Conservation (phyloP, 2,329 filamentous ascomycete genomes). For the Nothophoma quercina region DNA sequence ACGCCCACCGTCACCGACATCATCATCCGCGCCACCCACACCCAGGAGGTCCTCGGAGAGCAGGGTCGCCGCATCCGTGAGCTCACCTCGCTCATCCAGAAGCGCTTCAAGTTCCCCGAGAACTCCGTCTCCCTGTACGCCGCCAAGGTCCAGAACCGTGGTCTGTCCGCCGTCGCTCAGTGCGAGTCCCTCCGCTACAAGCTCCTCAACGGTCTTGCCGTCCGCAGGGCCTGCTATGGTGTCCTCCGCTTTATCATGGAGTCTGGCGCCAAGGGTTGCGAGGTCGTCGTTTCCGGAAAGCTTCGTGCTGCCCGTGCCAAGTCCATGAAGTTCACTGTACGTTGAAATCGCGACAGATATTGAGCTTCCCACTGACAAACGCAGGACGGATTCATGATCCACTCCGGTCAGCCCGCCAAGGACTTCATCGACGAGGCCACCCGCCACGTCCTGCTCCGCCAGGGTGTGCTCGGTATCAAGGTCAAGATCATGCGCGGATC, state of each 20-base stretch:
- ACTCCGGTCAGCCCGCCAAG: constrained; percentile 99
- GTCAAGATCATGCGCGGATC: constrained; percentile 99
- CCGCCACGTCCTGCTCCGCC: constrained; percentile 98
- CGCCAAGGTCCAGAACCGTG: constrained; percentile 99
- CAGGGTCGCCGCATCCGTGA: constrained; percentile 99
- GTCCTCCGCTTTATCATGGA: constrained; percentile 99
- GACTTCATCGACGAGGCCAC: constrained; percentile 99
- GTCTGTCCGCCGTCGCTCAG: constrained; percentile 99
- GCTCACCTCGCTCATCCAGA: constrained; percentile 99
- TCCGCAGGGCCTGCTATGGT: constrained; percentile 99
- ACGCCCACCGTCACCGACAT: constrained; percentile 99
- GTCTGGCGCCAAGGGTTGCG: constrained; percentile 98
- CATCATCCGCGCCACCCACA: constrained; percentile 99
- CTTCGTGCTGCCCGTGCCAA: constrained; percentile 98
- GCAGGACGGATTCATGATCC: constrained; percentile 99
- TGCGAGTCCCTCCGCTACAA: constrained; percentile 99
- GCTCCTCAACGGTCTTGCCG: constrained; percentile 98
- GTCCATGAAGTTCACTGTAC: constrained; percentile 99
- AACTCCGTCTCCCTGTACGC: constrained; percentile 99
- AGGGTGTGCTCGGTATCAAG: constrained; percentile 99
- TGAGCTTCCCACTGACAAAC: constrained; percentile 26
- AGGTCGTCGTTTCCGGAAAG: constrained; percentile 99
- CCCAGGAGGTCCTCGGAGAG: constrained; percentile 99
- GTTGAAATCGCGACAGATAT: constrained; percentile 28
- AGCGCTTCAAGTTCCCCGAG: constrained; percentile 99